Conservation (phyloP, 2,329 filamentous ascomycete genomes). For the Tympanopsis confertula region DNA sequence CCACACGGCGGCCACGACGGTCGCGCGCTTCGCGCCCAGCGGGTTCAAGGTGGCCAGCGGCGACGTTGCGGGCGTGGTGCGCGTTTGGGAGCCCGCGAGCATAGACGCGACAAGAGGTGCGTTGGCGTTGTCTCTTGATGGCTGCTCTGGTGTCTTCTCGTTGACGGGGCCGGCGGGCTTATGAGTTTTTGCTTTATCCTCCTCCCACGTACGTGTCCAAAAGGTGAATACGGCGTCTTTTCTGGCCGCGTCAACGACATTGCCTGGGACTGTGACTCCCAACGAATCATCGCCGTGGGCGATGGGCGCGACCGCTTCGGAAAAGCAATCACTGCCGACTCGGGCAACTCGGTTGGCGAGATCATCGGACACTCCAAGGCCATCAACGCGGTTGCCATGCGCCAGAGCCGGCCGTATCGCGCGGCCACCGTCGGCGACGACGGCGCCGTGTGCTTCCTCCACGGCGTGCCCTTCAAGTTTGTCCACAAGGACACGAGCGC, state of each 20-base stretch:
- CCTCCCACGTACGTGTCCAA: slow-evolving; percentile 5
- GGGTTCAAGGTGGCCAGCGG: slow-evolving; percentile 92
- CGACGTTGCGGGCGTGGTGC: slow-evolving; percentile 71
- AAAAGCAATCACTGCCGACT: slow-evolving; percentile 88
- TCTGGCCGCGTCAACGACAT: slow-evolving; percentile 91
- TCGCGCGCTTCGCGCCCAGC: slow-evolving; percentile 86
- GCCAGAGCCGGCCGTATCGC: slow-evolving; percentile 78
- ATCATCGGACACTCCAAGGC: slow-evolving; percentile 82
- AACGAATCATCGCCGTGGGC: slow-evolving; percentile 90
- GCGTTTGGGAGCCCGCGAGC: slow-evolving; percentile 86
- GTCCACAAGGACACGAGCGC: slow-evolving; percentile 67
- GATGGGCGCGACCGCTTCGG: slow-evolving; percentile 90
- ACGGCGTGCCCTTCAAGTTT: slow-evolving; percentile 93
- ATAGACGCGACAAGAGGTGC: slow-evolving; percentile 68
- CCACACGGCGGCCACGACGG: slow-evolving; percentile 79
- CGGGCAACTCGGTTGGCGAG: slow-evolving; percentile 90
- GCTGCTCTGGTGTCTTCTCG: neutral
- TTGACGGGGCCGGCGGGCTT: neutral
- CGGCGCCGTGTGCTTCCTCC: slow-evolving; percentile 78
- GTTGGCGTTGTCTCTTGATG: neutral
- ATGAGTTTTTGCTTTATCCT: neutral
- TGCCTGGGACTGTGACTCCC: slow-evolving; percentile 93
- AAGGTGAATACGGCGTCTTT: slow-evolving; percentile 47
- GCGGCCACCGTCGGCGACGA: slow-evolving; percentile 89
- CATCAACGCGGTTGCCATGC: slow-evolving; percentile 83